Conservation (phyloP, 1,284 basidiomycete species). For the Veloboletus limbatus region DNA sequence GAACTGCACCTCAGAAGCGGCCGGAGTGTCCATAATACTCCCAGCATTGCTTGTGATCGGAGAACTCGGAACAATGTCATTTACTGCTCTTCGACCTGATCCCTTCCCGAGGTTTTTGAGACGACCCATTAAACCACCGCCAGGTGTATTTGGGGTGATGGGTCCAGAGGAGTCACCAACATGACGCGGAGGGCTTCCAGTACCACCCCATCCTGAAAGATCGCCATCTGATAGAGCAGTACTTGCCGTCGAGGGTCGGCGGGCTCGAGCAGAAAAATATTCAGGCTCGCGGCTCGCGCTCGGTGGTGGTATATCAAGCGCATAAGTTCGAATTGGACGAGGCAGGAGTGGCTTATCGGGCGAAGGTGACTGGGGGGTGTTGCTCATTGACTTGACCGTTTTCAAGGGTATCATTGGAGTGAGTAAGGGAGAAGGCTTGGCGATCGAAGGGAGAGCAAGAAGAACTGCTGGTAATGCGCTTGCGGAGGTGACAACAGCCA, state of each 20-base stretch:
- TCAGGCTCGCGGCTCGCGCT: conserved; percentile 40
- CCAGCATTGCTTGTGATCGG: conserved; percentile 21
- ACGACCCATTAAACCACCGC: conserved; percentile 69
- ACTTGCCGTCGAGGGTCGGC: conserved; percentile 43
- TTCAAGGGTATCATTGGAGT: conserved; percentile 57
- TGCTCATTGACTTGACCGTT: conserved; percentile 28
- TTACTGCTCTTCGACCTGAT: conserved; percentile 28
- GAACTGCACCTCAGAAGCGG: conserved; percentile 25
- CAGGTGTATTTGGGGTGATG: conserved; percentile 52
- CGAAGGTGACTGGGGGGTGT: conserved; percentile 38
- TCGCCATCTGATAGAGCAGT: conserved; percentile 48
- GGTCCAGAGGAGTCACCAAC: conserved; percentile 32
- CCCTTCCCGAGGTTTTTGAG: conserved; percentile 71
- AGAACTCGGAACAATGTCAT: conserved; percentile 28
- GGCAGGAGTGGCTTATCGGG: conserved; percentile 35
- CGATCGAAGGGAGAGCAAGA: conserved; percentile 42
- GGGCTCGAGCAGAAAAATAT: conserved; percentile 48
- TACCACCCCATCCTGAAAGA: conserved; percentile 48
- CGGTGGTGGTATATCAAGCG: conserved; percentile 25
- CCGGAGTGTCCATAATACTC: conserved; percentile 14
- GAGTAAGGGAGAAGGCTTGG: conserved; percentile 51
- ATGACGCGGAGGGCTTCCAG: conserved; percentile 36
- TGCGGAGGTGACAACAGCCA: conserved; percentile 23
- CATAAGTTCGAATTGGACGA: conserved; percentile 31
- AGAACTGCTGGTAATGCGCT: conserved; percentile 56